Percentiles rank a stretch among this genome's conserved stretches.
Evolutionary conservation across 179 eudicot species (phyloP).

Genomic region (Amaranthus tricolor): DNA sequence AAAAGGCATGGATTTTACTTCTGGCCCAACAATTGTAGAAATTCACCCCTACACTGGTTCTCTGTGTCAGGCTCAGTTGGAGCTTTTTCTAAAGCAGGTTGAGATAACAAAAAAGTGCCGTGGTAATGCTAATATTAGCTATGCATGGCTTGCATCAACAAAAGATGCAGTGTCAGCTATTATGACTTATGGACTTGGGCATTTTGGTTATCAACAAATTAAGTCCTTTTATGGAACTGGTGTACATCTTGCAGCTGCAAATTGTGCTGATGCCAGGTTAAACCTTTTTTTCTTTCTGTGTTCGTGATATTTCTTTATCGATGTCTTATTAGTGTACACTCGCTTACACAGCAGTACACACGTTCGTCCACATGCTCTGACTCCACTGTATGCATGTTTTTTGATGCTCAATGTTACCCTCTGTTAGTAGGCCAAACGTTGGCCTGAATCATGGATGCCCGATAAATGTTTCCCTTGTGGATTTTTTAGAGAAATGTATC

Average conservation of each 20-base stretch:
- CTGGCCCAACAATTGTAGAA: constrained; percentile 40
- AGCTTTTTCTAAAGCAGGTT: constrained; percentile 76
- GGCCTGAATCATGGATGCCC: neutral
- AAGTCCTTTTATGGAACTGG: constrained; percentile 61
- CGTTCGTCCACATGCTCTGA: neutral
- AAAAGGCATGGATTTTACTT: constrained; percentile 37
- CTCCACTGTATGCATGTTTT: neutral
- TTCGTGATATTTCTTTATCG: neutral
- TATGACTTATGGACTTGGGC: constrained; percentile 63
- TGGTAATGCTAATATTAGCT: constrained; percentile 66
- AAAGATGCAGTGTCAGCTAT: constrained; percentile 49
- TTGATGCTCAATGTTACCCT: neutral
- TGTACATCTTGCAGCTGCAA: constrained; percentile 68
- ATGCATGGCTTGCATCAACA: constrained; percentile 81
- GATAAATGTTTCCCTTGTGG: neutral
- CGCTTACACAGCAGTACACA: neutral
- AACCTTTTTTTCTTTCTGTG: neutral
- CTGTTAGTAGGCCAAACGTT: neutral
- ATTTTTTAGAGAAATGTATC: neutral
- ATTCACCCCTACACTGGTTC: constrained; percentile 38
- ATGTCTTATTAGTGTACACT: neutral
- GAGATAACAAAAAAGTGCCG: constrained; percentile 68
- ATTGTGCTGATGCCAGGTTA: constrained; percentile 65
- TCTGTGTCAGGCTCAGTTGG: constrained; percentile 46
- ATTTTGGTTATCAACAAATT: constrained; percentile 39